Evolutionary conservation across 2,329 filamentous ascomycete genomes (phyloP).

Genomic region (Helicocarpus griseus): DNA sequence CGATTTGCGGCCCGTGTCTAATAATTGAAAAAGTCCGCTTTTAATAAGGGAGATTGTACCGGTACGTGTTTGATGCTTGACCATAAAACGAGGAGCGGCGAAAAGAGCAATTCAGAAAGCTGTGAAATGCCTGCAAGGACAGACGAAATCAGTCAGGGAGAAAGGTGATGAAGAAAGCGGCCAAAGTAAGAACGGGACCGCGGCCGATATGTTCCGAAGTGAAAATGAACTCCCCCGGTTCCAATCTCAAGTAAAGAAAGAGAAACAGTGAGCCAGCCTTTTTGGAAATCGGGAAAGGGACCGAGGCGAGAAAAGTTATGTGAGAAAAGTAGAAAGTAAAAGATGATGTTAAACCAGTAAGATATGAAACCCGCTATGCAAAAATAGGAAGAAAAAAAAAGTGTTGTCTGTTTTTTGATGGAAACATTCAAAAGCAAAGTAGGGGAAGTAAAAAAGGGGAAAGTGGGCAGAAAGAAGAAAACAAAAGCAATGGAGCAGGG

Average conservation of each 20-base stretch:
- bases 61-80: no score
- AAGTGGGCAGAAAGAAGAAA: not conserved
- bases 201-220: no score
- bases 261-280: not conserved
- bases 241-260: not conserved
- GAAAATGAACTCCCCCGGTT: no score
- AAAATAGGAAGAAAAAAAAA: not conserved
- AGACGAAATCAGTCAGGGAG: not conserved
- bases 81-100: no score
- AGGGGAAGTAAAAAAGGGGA: not conserved
- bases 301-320: not conserved
- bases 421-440: not conserved
- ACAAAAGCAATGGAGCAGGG: not conserved
- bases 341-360: not conserved
- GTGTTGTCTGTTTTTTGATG: not conserved
- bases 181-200: no score
- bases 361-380: conserved; percentile 3
- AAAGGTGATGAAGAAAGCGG: not conserved
- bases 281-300: not conserved
- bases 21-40: no score
- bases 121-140: no score
- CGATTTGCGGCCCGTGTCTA: no score
- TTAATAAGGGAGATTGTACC: no score
- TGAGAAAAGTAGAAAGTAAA: not conserved
- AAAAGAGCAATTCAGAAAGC: no score